phyloP scores from a whole-genome alignment of 2,329 filamentous ascomycete genomes.

The Plectosphaerella sp. region DNA sequence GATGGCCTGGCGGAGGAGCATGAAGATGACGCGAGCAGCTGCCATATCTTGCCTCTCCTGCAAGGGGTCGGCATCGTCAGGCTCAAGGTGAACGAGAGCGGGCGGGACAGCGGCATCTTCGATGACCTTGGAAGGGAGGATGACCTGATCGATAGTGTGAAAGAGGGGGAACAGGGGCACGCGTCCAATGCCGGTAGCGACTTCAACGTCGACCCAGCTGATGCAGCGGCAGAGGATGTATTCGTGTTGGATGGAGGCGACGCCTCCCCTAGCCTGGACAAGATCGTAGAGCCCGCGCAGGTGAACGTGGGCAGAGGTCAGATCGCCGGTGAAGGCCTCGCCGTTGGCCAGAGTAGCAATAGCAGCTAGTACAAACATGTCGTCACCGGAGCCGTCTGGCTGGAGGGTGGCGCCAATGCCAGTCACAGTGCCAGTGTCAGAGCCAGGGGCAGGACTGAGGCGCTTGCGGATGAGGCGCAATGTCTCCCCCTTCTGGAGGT shows the following conservation, averaged over 20 bases:
- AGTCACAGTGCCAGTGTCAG: background rate
- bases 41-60: background rate
- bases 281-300: constrained; percentile 10
- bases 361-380: constrained; percentile 6
- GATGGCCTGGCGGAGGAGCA: constrained; percentile 8
- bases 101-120: constrained; percentile 6
- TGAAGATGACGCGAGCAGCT: constrained; percentile 6
- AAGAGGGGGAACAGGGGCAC: constrained; percentile 11
- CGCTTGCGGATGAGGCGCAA: constrained; percentile 9
- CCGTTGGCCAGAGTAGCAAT: constrained; percentile 10
- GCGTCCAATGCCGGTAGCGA: constrained; percentile 11
- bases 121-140: constrained; percentile 6
- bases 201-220: constrained; percentile 12
- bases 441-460: constrained; percentile 1
- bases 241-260: constrained; percentile 9
- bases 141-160: constrained; percentile 12
- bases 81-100: constrained; percentile 4
- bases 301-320: constrained; percentile 9
- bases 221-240: constrained; percentile 14
- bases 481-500: constrained; percentile 10
- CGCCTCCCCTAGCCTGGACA: constrained; percentile 9
- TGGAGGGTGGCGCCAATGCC: too few species aligned
- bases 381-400: background rate
- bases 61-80: background rate
- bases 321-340: constrained; percentile 13